Evolutionary conservation across 2,329 filamentous ascomycete species (phyloP).

Genomic region (Pseudocercospora cruenta): DNA sequence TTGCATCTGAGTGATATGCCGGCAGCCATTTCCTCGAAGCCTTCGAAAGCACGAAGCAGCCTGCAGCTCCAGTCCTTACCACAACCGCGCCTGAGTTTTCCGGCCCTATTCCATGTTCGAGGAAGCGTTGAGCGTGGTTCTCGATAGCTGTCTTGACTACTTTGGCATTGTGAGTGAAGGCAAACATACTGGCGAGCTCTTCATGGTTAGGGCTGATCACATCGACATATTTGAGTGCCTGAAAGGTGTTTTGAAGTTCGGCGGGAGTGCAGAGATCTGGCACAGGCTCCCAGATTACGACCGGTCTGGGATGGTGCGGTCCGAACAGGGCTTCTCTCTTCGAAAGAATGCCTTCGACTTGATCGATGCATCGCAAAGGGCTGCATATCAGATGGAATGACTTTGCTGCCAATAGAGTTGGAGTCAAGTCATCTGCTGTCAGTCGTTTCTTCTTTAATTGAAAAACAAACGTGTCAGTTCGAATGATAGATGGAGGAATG

Average conservation of each 20-base stretch:
- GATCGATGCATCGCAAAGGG: slow-evolving; percentile 72
- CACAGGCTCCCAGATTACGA: slow-evolving; percentile 94
- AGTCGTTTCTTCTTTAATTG: slow-evolving; percentile 68
- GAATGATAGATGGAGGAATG: neutral
- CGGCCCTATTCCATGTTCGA: slow-evolving; percentile 37
- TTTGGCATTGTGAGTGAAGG: slow-evolving; percentile 39
- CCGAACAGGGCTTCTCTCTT: slow-evolving; percentile 28
- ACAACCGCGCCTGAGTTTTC: slow-evolving; percentile 60
- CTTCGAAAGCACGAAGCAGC: slow-evolving; percentile 59
- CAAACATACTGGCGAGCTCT: slow-evolving; percentile 87
- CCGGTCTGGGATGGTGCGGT: slow-evolving; percentile 44
- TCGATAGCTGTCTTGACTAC: slow-evolving; percentile 47
- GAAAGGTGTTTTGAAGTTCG: slow-evolving; percentile 57
- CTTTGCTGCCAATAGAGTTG: slow-evolving; percentile 68
- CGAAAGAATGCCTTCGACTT: slow-evolving; percentile 70
- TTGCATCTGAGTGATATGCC: slow-evolving; percentile 65
- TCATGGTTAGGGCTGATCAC: slow-evolving; percentile 79
- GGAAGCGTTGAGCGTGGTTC: slow-evolving; percentile 39
- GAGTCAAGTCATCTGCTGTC: slow-evolving; percentile 70
- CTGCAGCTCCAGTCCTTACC: slow-evolving; percentile 71
- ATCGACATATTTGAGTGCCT: slow-evolving; percentile 59
- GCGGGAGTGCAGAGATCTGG: slow-evolving; percentile 81
- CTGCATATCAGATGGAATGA: slow-evolving; percentile 90
- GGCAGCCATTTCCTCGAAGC: slow-evolving; percentile 66
- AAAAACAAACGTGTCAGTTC: neutral